These are phyloP conservation scores for Tillandsia fasciculata DNA, from an alignment of 176 grass and related monocot genomes.

Conservation along the genomic window DNA sequence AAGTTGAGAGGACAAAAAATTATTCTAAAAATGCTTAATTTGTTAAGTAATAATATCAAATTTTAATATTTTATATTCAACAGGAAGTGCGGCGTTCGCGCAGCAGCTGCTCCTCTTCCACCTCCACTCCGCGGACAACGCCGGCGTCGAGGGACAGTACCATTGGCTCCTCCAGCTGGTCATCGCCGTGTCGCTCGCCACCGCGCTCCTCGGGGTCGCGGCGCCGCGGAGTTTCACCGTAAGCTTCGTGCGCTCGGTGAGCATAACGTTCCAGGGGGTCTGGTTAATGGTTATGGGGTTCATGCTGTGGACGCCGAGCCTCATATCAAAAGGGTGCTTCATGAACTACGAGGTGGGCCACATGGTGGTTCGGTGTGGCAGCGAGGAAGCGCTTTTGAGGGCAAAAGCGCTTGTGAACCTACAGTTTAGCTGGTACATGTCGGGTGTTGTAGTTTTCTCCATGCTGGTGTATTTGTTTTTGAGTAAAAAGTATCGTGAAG, in stretches of 20 bases:
- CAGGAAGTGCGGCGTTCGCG: conserved; percentile 18
- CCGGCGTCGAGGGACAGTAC: conserved; percentile 84
- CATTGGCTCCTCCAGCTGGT: conserved; percentile 70
- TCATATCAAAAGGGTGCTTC: conserved; percentile 74
- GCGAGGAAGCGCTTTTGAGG: conserved; percentile 37
- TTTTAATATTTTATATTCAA: too few relatives aligned
- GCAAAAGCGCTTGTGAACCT: conserved; percentile 87
- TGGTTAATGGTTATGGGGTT: conserved; percentile 84
- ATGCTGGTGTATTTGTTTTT: conserved; percentile 48
- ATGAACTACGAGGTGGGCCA: conserved; percentile 70
- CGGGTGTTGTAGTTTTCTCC: conserved; percentile 43
- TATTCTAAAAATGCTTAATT: too few relatives aligned
- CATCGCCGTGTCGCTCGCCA: conserved; percentile 55
- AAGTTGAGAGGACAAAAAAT: too few relatives aligned
- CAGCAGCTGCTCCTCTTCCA: conserved; percentile 85
- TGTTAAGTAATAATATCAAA: too few relatives aligned
- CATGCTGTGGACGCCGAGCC: conserved; percentile 76
- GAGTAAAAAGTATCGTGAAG: conserved; percentile 45
- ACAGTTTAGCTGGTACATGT: conserved; percentile 87
- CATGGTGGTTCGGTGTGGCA: conserved; percentile 59
- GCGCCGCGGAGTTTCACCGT: conserved; percentile 43
- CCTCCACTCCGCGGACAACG: conserved; percentile 66
- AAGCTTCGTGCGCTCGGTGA: conserved; percentile 56
- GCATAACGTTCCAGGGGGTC: conserved; percentile 70
- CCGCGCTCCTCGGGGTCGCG: conserved; percentile 49